Evolutionary conservation across 768 basidiomycete species (phyloP).

Genomic region (Rhizopogon vesiculosus): DNA sequence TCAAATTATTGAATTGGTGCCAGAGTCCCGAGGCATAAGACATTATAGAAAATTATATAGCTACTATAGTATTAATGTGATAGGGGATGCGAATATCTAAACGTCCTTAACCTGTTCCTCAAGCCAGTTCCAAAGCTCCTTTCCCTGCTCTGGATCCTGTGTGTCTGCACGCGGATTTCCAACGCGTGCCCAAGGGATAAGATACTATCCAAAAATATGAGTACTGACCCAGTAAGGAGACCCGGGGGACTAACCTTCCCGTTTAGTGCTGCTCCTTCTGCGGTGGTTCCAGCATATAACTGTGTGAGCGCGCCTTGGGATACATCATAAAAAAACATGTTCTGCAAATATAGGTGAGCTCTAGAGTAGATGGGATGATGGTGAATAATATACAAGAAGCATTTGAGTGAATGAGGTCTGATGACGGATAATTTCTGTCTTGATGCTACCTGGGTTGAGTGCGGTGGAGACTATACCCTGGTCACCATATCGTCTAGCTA

Average conservation of each 20-base stretch:
- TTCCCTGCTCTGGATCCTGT: constrained; percentile 27
- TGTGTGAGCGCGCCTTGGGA: constrained; percentile 31
- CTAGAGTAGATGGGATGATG: too few species aligned
- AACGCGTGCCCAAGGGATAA: constrained; percentile 40
- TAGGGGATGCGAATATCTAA: too few species aligned
- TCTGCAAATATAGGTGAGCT: too few species aligned
- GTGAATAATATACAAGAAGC: too few species aligned
- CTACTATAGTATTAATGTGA: too few species aligned
- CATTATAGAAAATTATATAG: too few species aligned
- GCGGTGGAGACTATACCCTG: constrained; percentile 41
- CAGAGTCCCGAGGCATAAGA: too few species aligned
- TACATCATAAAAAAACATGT: too few species aligned
- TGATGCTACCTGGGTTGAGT: constrained; percentile 35
- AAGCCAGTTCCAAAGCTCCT: constrained; percentile 37
- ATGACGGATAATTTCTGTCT: constrained; percentile 21
- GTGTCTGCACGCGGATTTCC: constrained; percentile 17
- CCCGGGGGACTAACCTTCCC: constrained; percentile 25
- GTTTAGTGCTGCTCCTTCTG: constrained; percentile 25
- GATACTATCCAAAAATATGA: constrained; percentile 23
- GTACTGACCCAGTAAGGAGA: not conserved
- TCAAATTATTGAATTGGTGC: too few species aligned
- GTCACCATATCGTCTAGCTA: constrained; percentile 36
- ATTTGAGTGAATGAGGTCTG: too few species aligned
- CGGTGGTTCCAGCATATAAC: constrained; percentile 32
- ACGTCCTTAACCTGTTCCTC: constrained; percentile 36